phyloP scores from a whole-genome alignment of 2,329 filamentous ascomycete genomes.

The Colletotrichum spaethianum region DNA sequence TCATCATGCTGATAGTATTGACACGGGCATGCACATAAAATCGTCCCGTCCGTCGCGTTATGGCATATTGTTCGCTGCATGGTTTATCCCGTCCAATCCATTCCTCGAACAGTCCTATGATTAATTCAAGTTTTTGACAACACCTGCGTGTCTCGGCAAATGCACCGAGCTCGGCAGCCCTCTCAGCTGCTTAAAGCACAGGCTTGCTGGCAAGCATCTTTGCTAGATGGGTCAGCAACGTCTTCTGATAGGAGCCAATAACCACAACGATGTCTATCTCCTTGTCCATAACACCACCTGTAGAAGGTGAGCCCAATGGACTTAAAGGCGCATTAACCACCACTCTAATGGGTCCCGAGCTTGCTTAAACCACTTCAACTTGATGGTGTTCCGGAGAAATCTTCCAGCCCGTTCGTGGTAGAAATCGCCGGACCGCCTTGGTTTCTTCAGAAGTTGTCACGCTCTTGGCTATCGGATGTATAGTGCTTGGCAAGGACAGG shows the following conservation, averaged over 20 bases:
- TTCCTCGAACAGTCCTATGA: not conserved
- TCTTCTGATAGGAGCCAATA: not conserved
- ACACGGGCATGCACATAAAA: too few relatives aligned
- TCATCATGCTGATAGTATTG: slow-evolving; percentile 11
- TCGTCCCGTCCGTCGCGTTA: not conserved
- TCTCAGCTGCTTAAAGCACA: not conserved
- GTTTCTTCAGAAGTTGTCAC: not conserved
- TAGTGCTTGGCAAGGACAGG: too few relatives aligned
- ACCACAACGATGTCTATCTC: not conserved
- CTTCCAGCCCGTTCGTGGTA: not conserved
- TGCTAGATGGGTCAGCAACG: not conserved
- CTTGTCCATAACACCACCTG: too few relatives aligned
- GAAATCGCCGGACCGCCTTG: not conserved
- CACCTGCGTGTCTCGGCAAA: slow-evolving; percentile 7
- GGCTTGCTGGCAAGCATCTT: not conserved
- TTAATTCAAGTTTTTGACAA: not conserved
- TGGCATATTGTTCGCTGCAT: not conserved
- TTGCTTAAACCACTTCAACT: not conserved
- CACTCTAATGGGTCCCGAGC: not conserved
- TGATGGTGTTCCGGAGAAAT: not conserved
- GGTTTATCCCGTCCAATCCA: not conserved
- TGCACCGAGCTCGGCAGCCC: slow-evolving; percentile 5
- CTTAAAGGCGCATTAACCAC: not conserved
- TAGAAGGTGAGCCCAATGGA: not conserved
- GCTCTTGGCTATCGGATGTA: too few relatives aligned